phyloP scores from a whole-genome alignment of 768 basidiomycete genomes.

The Suillus plorans region DNA sequence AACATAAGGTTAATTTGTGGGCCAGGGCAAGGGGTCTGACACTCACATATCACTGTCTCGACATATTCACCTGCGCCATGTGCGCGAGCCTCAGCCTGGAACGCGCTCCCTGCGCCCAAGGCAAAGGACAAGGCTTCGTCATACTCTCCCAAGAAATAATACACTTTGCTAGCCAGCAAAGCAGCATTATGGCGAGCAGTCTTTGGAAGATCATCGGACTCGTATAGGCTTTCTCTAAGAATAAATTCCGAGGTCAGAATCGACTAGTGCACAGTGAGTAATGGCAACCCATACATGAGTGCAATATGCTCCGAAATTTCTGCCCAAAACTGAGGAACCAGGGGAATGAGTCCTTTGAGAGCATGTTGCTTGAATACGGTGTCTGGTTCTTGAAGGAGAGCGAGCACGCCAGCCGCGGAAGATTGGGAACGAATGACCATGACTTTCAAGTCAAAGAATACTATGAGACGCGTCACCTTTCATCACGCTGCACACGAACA shows the following conservation, averaged over 20 bases:
- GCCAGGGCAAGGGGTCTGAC: background rate
- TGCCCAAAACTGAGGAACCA: slow-evolving; percentile 96
- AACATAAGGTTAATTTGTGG: background rate
- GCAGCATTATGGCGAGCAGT: slow-evolving; percentile 82
- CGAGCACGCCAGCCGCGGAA: slow-evolving; percentile 87
- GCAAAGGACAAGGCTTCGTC: slow-evolving; percentile 96
- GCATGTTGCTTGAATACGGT: slow-evolving; percentile 89
- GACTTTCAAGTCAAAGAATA: slow-evolving; percentile 14
- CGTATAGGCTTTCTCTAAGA: slow-evolving; percentile 85
- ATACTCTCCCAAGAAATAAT: slow-evolving; percentile 94
- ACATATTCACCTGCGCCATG: slow-evolving; percentile 81
- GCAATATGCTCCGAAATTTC: slow-evolving; percentile 96
- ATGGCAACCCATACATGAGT: slow-evolving; percentile 63
- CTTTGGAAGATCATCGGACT: slow-evolving; percentile 72
- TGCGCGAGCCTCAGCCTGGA: slow-evolving; percentile 68
- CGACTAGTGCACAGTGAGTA: slow-evolving; percentile 7
- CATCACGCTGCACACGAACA: slow-evolving; percentile 25
- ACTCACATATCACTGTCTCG: slow-evolving; percentile 92
- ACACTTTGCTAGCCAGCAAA: slow-evolving; percentile 94
- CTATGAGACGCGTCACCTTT: slow-evolving; percentile 47
- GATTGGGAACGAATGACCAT: slow-evolving; percentile 78
- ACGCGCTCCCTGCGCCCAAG: slow-evolving; percentile 84
- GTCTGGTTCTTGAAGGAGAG: slow-evolving; percentile 88
- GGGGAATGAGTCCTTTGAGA: slow-evolving; percentile 72
- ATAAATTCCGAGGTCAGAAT: slow-evolving; percentile 12